These are phyloP conservation scores for Neurospora sp. DNA, from an alignment of 2,329 filamentous ascomycete genomes.

Conservation along the genomic window DNA sequence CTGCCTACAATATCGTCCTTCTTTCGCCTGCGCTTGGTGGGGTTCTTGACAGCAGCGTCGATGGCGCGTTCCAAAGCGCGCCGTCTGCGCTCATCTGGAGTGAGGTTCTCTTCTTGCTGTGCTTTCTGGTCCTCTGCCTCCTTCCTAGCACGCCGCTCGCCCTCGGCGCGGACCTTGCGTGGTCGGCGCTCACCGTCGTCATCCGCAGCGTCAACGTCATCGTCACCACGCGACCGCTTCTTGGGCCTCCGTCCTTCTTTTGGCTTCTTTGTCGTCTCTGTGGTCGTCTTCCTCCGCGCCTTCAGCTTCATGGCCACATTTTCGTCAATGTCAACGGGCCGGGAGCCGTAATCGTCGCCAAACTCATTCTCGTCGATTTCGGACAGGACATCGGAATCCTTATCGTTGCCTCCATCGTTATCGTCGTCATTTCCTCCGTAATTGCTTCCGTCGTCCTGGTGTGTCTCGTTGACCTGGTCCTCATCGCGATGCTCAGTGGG, in stretches of 20 bases:
- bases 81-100: conserved; percentile 74
- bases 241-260: conserved; percentile 64
- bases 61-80: conserved; percentile 79
- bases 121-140: conserved; percentile 45
- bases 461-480: conserved; percentile 17
- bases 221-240: conserved; percentile 41
- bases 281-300: conserved; percentile 53
- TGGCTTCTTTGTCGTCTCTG: conserved; percentile 59
- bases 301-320: conserved; percentile 54
- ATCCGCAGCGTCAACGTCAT: conserved; percentile 42
- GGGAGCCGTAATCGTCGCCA: conserved; percentile 57
- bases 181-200: conserved; percentile 24
- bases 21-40: conserved; percentile 62
- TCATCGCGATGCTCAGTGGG: conserved; percentile 14
- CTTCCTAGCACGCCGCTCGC: conserved; percentile 37
- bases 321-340: conserved; percentile 57
- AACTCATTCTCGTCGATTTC: conserved; percentile 63
- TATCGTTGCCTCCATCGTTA: conserved; percentile 32
- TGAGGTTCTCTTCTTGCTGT: conserved; percentile 56
- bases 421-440: conserved; percentile 24
- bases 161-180: conserved; percentile 27
- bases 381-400: conserved; percentile 50
- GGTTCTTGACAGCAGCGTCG: conserved; percentile 79
- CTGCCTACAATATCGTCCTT: conserved; percentile 74
- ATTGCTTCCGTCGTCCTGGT: conserved; percentile 25